Evolutionary conservation across 805 yeast species (phyloP).

Genomic region (Schwanniomyces yamadae): DNA sequence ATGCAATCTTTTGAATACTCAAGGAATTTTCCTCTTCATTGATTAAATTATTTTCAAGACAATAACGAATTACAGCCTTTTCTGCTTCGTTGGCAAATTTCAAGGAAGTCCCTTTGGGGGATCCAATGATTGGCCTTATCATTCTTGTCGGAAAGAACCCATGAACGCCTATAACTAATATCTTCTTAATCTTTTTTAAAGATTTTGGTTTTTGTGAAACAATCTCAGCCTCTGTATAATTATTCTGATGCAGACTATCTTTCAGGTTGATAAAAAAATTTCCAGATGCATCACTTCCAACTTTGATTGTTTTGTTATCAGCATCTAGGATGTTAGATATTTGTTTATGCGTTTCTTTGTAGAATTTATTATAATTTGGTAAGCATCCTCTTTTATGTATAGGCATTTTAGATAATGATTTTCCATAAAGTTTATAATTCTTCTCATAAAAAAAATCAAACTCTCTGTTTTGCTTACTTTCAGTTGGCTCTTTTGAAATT

Average conservation of each 20-base stretch:
- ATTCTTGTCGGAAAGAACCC: conserved; percentile 92
- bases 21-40: conserved; percentile 27
- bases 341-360: conserved; percentile 19
- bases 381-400: conserved; percentile 38
- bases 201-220: conserved; percentile 28
- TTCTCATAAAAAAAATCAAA: conserved; percentile 31
- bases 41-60: conserved; percentile 46
- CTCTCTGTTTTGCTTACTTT: conserved; percentile 28
- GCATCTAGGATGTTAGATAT: conserved; percentile 22
- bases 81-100: conserved; percentile 92
- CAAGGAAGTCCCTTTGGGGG: conserved; percentile 94
- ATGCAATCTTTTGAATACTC: conserved; percentile 82
- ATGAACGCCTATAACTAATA: conserved; percentile 88
- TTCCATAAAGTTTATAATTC: conserved; percentile 40
- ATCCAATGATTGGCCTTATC: conserved; percentile 84
- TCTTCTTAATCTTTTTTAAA: conserved; percentile 46
- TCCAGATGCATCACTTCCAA: conserved; percentile 43
- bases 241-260: conserved; percentile 8
- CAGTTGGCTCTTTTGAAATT: conserved; percentile 9
- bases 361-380: conserved; percentile 34
- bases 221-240: conserved; percentile 11
- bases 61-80: conserved; percentile 59
- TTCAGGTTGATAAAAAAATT: conserved; percentile 37
- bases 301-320: conserved; percentile 33
- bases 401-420: conserved; percentile 35